These are phyloP conservation scores for Trichosanthes truncata DNA, from an alignment of 306 rosid genomes.

Conservation along the genomic window DNA sequence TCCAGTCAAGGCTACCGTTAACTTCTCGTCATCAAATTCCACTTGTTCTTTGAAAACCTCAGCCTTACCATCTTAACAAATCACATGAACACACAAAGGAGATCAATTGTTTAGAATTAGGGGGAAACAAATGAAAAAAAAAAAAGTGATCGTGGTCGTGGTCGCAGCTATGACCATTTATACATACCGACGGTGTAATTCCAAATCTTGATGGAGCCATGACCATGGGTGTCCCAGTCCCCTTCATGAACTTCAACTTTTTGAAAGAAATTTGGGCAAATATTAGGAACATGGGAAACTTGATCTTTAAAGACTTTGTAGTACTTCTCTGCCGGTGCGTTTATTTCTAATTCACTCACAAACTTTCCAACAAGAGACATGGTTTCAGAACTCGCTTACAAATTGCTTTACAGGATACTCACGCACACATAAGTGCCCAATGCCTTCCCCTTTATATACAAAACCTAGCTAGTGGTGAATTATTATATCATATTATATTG, in stretches of 20 bases:
- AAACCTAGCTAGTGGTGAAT: too few species aligned
- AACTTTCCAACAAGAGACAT: too few species aligned
- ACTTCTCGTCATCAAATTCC: conserved; percentile 17
- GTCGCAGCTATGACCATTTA: too few species aligned
- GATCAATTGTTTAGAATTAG: too few species aligned
- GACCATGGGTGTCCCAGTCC: background rate
- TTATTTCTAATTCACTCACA: background rate
- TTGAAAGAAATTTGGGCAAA: background rate
- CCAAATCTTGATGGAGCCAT: conserved; percentile 14
- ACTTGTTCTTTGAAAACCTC: conserved; percentile 24
- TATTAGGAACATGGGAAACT: background rate
- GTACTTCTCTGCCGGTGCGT: background rate
- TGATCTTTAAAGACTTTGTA: background rate
- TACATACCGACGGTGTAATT: conserved; percentile 15
- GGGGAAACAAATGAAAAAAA: too few species aligned
- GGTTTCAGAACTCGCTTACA: too few species aligned
- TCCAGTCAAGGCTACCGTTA: conserved; percentile 6
- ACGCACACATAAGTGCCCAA: too few species aligned
- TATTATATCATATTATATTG: too few species aligned
- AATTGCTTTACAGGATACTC: too few species aligned
- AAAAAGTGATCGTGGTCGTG: background rate
- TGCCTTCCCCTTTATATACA: too few species aligned
- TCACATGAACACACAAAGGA: background rate
- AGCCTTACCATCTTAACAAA: conserved; percentile 7
- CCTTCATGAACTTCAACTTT: background rate